Evolutionary conservation across 768 basidiomycete species (phyloP).

Genomic region (Trametes meyenii): DNA sequence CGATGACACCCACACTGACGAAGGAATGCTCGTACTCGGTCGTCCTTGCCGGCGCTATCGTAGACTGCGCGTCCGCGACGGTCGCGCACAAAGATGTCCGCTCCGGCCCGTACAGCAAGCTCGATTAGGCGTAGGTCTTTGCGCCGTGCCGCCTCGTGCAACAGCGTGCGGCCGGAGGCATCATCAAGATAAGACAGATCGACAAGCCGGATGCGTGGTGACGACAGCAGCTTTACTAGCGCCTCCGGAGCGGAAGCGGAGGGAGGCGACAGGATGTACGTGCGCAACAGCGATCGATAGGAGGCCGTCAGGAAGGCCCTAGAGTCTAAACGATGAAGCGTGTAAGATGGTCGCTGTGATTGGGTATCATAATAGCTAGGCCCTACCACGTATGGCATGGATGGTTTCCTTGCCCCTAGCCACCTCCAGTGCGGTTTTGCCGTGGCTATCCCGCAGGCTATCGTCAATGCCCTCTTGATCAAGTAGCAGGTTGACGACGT

Average conservation of each 20-base stretch:
- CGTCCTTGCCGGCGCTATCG: slow-evolving; percentile 76
- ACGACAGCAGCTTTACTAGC: slow-evolving; percentile 62
- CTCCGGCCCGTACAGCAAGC: slow-evolving; percentile 81
- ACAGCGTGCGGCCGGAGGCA: slow-evolving; percentile 70
- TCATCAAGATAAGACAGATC: slow-evolving; percentile 84
- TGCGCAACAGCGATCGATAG: slow-evolving; percentile 71
- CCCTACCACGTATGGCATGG: slow-evolving; percentile 69
- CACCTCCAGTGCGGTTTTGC: slow-evolving; percentile 70
- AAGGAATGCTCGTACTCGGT: slow-evolving; percentile 79
- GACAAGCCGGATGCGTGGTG: slow-evolving; percentile 68
- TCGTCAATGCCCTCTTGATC: slow-evolving; percentile 85
- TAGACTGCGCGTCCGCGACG: slow-evolving; percentile 66
- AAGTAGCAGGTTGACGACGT: slow-evolving; percentile 74
- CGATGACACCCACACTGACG: slow-evolving; percentile 65
- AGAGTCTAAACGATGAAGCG: slow-evolving; percentile 54
- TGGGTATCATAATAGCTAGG: background rate
- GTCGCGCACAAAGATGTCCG: slow-evolving; percentile 87
- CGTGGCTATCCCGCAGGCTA: slow-evolving; percentile 64
- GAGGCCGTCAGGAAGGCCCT: slow-evolving; percentile 73
- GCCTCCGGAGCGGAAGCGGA: slow-evolving; percentile 39
- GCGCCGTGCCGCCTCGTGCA: slow-evolving; percentile 86
- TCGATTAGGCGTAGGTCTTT: slow-evolving; percentile 83
- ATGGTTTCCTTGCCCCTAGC: slow-evolving; percentile 69
- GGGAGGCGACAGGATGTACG: slow-evolving; percentile 67
- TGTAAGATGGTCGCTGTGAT: background rate